Base-by-base conservation (phyloP, 1,284 basidiomycete genomes). In the Ustilago shanxiensis region DNA sequence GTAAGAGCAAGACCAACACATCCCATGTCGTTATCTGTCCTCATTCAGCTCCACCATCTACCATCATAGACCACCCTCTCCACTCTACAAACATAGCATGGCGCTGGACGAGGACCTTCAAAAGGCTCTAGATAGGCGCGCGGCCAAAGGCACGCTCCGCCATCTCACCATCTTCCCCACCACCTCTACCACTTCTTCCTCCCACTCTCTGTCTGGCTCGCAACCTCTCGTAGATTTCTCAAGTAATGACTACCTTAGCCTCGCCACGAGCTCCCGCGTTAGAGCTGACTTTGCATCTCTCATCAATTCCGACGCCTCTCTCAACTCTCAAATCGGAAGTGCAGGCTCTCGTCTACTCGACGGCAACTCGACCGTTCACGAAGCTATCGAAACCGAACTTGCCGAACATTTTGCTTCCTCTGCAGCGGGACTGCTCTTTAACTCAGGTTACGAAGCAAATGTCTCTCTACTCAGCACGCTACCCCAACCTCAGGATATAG, bases 371-470 rank as follows among this genome's bases (percentile, higher is more conserved):
- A 35, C 58, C 20, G 45, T 67, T 20, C 78, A 82, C 50, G 74
- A 81, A 62, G 16, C 45, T 39, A 65, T 83, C 11, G 84, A 86
- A 54, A n/a, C 28, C 20, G 63, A 78, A 6, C 66, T 85, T 7
- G 77, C 79, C 1, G 6, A 20, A 7, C 76, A 81, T 52, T 84
- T 86, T 63, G 61, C 60, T 8, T 68, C 78, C 5, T 59, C 69
- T 13, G 87, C 90, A 0, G 93, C 93, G 1, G 78, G 79, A 0
- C 88, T 98, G 13, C 89, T 98, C 18, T 98, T 97, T 90, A 96
- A 95, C 86, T 95, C 93, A 0, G 96, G 95, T 0, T 98, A 92
- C 87, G 95, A 98, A 86, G 95, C 96, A 18, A 98, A 98, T 83
- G 92, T 92, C 2, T 93, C 92, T 0, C 90, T 98, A 85, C 95